These are phyloP conservation scores for Globisporangium paddicum DNA, from an alignment of 352 stramenopile genomes.

Conservation along the genomic window DNA sequence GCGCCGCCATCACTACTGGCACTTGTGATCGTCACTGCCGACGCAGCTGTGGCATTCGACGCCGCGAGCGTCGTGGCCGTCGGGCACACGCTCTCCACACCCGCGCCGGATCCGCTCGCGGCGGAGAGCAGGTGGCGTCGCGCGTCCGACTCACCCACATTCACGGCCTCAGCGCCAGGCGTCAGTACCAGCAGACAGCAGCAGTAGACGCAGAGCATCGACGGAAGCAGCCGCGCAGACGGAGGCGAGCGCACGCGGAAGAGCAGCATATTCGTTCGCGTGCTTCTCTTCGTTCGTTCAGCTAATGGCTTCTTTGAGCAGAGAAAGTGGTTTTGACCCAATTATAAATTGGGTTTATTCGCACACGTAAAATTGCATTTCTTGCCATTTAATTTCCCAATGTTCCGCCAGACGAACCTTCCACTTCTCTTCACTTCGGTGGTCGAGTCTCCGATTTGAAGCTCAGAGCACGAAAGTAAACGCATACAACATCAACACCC, in stretches of 20 bases:
- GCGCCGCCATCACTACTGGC: not conserved
- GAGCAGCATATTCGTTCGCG: not conserved
- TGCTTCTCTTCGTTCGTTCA: not conserved
- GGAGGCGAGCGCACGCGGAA: not conserved
- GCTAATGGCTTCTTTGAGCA: not conserved
- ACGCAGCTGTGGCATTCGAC: not conserved
- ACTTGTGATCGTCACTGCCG: constrained; percentile 11
- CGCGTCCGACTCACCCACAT: constrained; percentile 9
- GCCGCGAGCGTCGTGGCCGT: constrained; percentile 12
- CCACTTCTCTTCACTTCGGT: too few relatives aligned
- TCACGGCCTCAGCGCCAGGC: not conserved
- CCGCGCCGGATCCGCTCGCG: constrained; percentile 3
- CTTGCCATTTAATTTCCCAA: too few relatives aligned
- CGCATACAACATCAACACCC: too few relatives aligned
- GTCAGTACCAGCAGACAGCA: not conserved
- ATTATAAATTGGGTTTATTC: too few relatives aligned
- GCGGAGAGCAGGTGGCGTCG: constrained; percentile 5
- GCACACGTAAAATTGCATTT: too few relatives aligned
- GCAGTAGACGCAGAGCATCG: not conserved
- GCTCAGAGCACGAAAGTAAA: too few relatives aligned
- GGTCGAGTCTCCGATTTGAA: too few relatives aligned
- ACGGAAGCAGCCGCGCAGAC: not conserved
- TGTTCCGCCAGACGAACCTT: too few relatives aligned
- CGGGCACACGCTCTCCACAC: not conserved
- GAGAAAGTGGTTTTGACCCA: too few relatives aligned